Evolutionary conservation across 257 asterid species (phyloP).

Genomic region (Plectranthus barbatus): DNA sequence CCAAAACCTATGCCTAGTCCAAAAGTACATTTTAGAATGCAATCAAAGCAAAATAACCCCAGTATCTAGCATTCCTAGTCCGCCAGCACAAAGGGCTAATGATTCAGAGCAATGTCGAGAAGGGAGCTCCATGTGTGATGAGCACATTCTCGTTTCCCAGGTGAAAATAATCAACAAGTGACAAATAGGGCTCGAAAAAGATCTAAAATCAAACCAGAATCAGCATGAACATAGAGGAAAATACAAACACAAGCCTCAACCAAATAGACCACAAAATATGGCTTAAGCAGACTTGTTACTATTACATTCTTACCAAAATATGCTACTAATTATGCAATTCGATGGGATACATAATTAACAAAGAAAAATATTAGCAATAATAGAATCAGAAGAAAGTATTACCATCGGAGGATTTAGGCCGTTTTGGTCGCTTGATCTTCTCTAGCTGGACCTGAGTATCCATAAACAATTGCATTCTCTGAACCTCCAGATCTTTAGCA

Average conservation of each 20-base stretch:
- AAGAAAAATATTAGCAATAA: neutral
- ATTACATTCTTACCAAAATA: neutral
- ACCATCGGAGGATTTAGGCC: slow-evolving; percentile 43
- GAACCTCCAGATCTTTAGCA: slow-evolving; percentile 66
- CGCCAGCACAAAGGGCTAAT: neutral
- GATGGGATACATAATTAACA: neutral
- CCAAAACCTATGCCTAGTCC: neutral
- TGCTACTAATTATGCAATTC: neutral
- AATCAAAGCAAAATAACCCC: neutral
- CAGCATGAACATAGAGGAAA: neutral
- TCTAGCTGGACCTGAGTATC: slow-evolving; percentile 61
- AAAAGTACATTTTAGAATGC: neutral
- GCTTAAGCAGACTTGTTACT: neutral
- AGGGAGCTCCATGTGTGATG: neutral
- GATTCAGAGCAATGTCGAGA: neutral
- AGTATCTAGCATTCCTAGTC: neutral
- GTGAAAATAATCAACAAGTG: neutral
- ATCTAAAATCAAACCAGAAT: neutral
- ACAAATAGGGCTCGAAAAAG: neutral
- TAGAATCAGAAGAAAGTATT: neutral
- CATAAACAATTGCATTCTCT: slow-evolving; percentile 67
- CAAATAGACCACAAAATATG: no score
- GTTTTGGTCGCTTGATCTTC: slow-evolving; percentile 42
- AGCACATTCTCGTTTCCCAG: neutral
- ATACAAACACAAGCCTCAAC: neutral